phyloP scores from a whole-genome alignment of 805 yeast species.

The Schizosaccharomyces japonicus region DNA sequence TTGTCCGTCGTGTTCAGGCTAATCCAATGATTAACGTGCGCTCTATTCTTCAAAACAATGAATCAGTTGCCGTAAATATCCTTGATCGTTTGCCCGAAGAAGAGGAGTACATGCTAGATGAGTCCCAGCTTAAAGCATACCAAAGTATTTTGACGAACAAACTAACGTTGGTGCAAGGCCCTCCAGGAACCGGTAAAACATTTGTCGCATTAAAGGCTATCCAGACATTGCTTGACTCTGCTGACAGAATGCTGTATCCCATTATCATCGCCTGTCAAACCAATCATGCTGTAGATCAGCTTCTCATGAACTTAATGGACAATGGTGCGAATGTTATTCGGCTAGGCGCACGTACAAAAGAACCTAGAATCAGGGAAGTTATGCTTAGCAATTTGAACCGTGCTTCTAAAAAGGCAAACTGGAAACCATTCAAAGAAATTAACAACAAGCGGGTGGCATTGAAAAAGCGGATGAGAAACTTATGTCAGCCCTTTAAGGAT shows the following conservation, averaged over 20 bases:
- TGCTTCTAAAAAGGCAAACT: not conserved
- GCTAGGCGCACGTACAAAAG: not conserved
- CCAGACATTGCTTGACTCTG: slow-evolving; percentile 91
- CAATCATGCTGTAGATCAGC: not conserved
- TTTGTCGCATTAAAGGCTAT: slow-evolving; percentile 75
- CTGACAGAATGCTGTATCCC: not conserved
- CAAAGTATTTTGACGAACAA: not conserved
- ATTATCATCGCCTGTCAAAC: not conserved
- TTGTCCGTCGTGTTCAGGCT: not conserved
- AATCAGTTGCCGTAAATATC: not conserved
- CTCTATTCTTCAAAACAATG: not conserved
- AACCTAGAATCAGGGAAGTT: not conserved
- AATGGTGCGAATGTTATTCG: not conserved
- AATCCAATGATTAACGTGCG: not conserved
- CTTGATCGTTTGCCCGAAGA: not conserved
- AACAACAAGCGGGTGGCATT: not conserved
- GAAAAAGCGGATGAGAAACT: not conserved
- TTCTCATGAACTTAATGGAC: not conserved
- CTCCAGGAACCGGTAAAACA: slow-evolving; percentile 97
- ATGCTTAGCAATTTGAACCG: not conserved
- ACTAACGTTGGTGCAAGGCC: slow-evolving; percentile 55
- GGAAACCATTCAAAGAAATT: not conserved
- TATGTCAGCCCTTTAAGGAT: not conserved
- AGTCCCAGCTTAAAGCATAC: not conserved
- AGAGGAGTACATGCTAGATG: not conserved